Conservation (phyloP, 768 basidiomycete genomes). For the Termitomyces sp. region DNA sequence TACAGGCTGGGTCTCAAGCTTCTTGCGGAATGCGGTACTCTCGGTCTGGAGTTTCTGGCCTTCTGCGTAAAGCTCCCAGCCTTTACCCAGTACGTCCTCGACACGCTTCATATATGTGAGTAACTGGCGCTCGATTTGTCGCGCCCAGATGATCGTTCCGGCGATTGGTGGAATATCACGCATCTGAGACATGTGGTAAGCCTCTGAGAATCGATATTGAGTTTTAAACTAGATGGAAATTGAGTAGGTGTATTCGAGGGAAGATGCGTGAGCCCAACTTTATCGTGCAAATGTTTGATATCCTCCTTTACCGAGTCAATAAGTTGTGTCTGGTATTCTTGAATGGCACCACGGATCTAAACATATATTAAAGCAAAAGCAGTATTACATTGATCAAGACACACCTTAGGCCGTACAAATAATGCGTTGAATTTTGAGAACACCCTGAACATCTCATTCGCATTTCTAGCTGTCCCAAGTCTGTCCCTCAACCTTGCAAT, state of each 20-base stretch:
- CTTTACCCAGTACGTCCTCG: slow-evolving; percentile 96
- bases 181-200: slow-evolving; percentile 98
- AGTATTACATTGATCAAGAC: slow-evolving; percentile 8
- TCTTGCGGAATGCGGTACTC: slow-evolving; percentile 86
- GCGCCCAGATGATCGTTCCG: slow-evolving; percentile 96
- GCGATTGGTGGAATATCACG: slow-evolving; percentile 98
- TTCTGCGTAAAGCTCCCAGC: slow-evolving; percentile 99
- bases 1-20: slow-evolving; percentile 90
- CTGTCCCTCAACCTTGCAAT: slow-evolving; percentile 89
- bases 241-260: background rate
- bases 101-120: slow-evolving; percentile 98
- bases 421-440: slow-evolving; percentile 98
- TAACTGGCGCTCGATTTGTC: slow-evolving; percentile 97
- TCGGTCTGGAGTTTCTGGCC: slow-evolving; percentile 96
- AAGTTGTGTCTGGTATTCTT: slow-evolving; percentile 97
- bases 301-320: slow-evolving; percentile 99
- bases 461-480: slow-evolving; percentile 92
- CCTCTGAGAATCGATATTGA: slow-evolving; percentile 92
- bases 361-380: background rate
- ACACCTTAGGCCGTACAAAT: slow-evolving; percentile 92
- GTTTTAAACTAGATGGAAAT: slow-evolving; percentile 71
- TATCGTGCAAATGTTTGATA: slow-evolving; percentile 91
- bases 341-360: slow-evolving; percentile 95
- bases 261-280: slow-evolving; percentile 37
- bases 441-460: slow-evolving; percentile 99